Base-by-base conservation (phyloP, 169 alveolate species). In the Besnoitia besnoiti region DNA sequence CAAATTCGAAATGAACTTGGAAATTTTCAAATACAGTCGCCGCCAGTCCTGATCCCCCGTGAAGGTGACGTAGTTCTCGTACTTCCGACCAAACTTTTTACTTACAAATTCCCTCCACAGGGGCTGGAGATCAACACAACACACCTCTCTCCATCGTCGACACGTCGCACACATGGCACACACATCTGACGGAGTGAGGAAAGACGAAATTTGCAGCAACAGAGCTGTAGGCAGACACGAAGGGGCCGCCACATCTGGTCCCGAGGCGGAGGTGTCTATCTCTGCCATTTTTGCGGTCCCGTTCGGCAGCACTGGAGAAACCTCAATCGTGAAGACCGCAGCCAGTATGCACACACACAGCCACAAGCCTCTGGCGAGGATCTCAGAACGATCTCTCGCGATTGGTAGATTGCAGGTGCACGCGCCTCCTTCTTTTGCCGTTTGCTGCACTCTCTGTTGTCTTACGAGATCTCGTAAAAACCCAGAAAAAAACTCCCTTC, bases 1-100 rank as follows among this genome's bases (percentile, higher is more conserved):
- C 80, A 67, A n/a, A 67, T 67, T 67, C n/a, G 80, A 67, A 33
- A 67, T 67, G 44, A 67, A 67, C 0, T 21, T 7, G 10, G 80
- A 30, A 35, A 67, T 67, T 67, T 67, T 67, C 44, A 67, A 16
- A 35, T 67, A 67, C 46, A 67, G n/a, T 1, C 80, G 0, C n/a
- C 80, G 39, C 80, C 80, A 67, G 21, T 67, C 80, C 19, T n/a
- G 19, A n/a, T 67, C 80, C 10, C 80, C 80, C 39, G 80, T 67
- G 44, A 67, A 67, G 47, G 80, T 35, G 80, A 67, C 80, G 44
- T 67, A 67, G 44, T 67, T 67, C 42, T 67, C 80, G 80, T 67
- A 67, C 80, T 67, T 67, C 46, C 80, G 80, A 5, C 80, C 80
- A n/a, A 67, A 67, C 44, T 30, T 67, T n/a, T 35, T 67, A 35